A percentile compares a stretch with the other conserved stretches of the same genome.
Evolutionary conservation across 2,329 filamentous ascomycete genomes (phyloP).

Genomic region (Stylonectria norvegica): DNA sequence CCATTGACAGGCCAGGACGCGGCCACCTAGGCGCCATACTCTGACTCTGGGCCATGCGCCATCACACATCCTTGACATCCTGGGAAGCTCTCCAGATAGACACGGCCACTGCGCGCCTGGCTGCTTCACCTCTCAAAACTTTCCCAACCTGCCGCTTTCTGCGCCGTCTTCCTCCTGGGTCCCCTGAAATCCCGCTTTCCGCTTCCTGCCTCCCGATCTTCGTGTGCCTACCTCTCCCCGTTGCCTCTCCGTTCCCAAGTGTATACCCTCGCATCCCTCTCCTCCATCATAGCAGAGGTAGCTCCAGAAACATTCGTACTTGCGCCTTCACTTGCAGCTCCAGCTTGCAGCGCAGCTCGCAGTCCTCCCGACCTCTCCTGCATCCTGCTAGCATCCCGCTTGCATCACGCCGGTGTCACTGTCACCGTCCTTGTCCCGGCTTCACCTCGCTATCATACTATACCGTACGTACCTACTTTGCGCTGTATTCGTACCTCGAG

Average conservation of each 20-base stretch:
- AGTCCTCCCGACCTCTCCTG: background rate
- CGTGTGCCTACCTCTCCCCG: conserved; percentile 3
- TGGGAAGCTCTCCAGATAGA: too few species aligned
- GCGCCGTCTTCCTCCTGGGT: conserved; percentile 23
- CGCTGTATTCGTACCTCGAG: conserved; percentile 2
- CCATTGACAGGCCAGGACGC: conserved; percentile 42
- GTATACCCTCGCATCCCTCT: conserved; percentile 12
- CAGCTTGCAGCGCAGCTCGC: background rate
- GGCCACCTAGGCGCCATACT: conserved; percentile 43
- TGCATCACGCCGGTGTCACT: background rate
- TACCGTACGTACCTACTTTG: too few species aligned
- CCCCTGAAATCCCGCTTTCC: conserved; percentile 20
- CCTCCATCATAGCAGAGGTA: background rate
- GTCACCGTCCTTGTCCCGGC: background rate
- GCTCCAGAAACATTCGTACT: background rate
- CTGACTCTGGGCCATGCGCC: conserved; percentile 34
- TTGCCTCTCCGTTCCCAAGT: conserved; percentile 7
- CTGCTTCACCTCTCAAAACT: conserved; percentile 26
- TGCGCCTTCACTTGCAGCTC: background rate
- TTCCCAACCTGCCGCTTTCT: conserved; percentile 26
- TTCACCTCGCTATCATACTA: too few species aligned
- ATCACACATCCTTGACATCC: conserved; percentile 31
- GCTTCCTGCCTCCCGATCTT: conserved; percentile 11
- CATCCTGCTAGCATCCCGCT: conserved; percentile 1
- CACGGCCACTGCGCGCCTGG: background rate